These are phyloP conservation scores for Fusarium tjaetaba DNA, from an alignment of 2,329 filamentous ascomycete species.

Conservation along the genomic window DNA sequence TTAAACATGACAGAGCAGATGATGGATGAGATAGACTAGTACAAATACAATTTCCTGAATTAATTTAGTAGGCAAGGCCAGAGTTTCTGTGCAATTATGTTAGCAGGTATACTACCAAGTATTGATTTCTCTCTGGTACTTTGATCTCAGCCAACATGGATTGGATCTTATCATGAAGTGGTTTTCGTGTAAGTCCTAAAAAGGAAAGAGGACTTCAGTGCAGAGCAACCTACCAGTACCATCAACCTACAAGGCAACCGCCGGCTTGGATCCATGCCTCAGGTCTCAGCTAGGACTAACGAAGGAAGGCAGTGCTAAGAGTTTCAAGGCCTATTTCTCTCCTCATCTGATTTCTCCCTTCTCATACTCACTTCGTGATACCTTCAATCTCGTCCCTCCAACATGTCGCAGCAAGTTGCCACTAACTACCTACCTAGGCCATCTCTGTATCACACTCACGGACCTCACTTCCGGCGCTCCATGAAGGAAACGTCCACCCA, in stretches of 20 bases:
- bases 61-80: not conserved
- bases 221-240: slow-evolving; percentile 5
- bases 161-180: not conserved
- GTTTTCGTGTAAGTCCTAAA: slow-evolving; percentile 33
- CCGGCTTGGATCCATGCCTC: slow-evolving; percentile 29
- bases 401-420: slow-evolving; percentile 10
- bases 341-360: not conserved
- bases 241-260: slow-evolving; percentile 4
- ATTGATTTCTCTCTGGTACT: not conserved
- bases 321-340: not conserved
- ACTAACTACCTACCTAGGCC: not conserved
- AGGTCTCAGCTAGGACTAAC: slow-evolving; percentile 39
- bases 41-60: not conserved
- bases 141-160: not conserved
- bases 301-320: slow-evolving; percentile 11
- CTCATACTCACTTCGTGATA: not conserved
- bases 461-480: slow-evolving; percentile 7
- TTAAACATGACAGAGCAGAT: not conserved
- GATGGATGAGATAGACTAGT: not conserved
- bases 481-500: not conserved
- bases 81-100: not conserved
- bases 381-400: not conserved
- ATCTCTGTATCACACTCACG: slow-evolving; percentile 14
- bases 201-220: slow-evolving; percentile 40
- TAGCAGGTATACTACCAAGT: not conserved